These are phyloP conservation scores for Avena insularis DNA, from an alignment of 176 grass and related monocot genomes.

Conservation along the genomic window DNA sequence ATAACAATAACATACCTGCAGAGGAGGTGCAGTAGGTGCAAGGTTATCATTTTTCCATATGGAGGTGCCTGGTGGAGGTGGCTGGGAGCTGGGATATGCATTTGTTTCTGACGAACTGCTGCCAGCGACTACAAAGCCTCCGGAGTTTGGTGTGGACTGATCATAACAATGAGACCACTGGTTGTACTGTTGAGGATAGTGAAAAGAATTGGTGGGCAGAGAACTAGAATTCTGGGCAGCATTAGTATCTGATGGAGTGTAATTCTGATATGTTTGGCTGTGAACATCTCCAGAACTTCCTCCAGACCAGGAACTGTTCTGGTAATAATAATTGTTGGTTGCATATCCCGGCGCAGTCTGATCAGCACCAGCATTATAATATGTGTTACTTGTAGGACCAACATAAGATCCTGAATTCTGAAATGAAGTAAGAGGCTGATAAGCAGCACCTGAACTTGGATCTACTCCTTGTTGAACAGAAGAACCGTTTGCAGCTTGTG, in stretches of 20 bases:
- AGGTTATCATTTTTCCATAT: slow-evolving; percentile 65
- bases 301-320: slow-evolving; percentile 60
- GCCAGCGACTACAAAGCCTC: slow-evolving; percentile 47
- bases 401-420: slow-evolving; percentile 90
- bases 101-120: slow-evolving; percentile 28
- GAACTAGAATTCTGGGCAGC: slow-evolving; percentile 58
- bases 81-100: slow-evolving; percentile 62
- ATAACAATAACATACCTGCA: slow-evolving; percentile 69
- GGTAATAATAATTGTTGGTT: slow-evolving; percentile 69
- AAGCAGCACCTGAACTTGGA: slow-evolving; percentile 91
- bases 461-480: slow-evolving; percentile 76
- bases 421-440: slow-evolving; percentile 89
- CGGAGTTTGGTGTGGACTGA: slow-evolving; percentile 50
- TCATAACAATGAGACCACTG: slow-evolving; percentile 71
- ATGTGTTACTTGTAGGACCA: slow-evolving; percentile 79
- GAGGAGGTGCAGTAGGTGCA: slow-evolving; percentile 43
- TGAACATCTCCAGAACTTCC: slow-evolving; percentile 52
- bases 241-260: slow-evolving; percentile 54
- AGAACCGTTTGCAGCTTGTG: slow-evolving; percentile 58
- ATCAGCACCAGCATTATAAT: slow-evolving; percentile 92
- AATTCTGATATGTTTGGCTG: slow-evolving; percentile 54
- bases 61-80: slow-evolving; percentile 84
- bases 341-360: slow-evolving; percentile 68
- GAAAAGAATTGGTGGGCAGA: slow-evolving; percentile 55
- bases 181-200: slow-evolving; percentile 72